phyloP scores from a whole-genome alignment of 2,329 filamentous ascomycete species.

The Sporothrix inflata region DNA sequence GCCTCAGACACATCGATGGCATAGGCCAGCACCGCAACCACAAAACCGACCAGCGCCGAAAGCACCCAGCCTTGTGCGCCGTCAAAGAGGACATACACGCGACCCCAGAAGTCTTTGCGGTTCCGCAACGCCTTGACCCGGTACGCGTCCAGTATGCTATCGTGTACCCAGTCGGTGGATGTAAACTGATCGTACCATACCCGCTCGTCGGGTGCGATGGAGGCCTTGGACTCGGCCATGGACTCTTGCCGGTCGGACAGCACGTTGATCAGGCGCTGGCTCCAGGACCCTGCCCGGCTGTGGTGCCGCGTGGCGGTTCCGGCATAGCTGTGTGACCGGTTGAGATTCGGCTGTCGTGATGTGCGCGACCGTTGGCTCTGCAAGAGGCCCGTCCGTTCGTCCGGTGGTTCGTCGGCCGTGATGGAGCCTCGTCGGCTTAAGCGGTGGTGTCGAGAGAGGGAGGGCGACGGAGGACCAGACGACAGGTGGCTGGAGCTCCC shows the following conservation, averaged over 20 bases:
- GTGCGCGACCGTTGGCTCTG: constrained; percentile 34
- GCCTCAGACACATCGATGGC: constrained; percentile 85
- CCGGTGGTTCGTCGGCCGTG: constrained; percentile 36
- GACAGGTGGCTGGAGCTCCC: constrained; percentile 30
- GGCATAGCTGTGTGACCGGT: constrained; percentile 40
- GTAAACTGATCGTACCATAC: constrained; percentile 99
- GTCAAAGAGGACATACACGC: constrained; percentile 75
- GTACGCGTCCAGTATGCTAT: constrained; percentile 92
- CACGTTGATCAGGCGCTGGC: constrained; percentile 64
- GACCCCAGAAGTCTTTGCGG: constrained; percentile 83
- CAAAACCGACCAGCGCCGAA: constrained; percentile 83
- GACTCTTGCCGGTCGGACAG: constrained; percentile 61
- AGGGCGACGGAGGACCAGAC: constrained; percentile 41
- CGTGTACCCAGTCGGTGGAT: constrained; percentile 97
- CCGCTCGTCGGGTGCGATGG: constrained; percentile 74
- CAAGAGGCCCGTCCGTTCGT: constrained; percentile 41
- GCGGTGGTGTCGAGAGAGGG: constrained; percentile 32
- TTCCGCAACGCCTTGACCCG: constrained; percentile 81
- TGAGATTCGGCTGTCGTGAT: constrained; percentile 34
- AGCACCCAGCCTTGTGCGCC: constrained; percentile 92
- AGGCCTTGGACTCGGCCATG: constrained; percentile 66
- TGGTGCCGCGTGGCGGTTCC: constrained; percentile 50
- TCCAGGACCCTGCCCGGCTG: constrained; percentile 61
- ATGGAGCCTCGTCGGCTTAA: constrained; percentile 36
- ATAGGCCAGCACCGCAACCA: constrained; percentile 86